These are phyloP conservation scores for Excoecaria agallocha DNA, from an alignment of 345 rosid species.

Conservation along the genomic window DNA sequence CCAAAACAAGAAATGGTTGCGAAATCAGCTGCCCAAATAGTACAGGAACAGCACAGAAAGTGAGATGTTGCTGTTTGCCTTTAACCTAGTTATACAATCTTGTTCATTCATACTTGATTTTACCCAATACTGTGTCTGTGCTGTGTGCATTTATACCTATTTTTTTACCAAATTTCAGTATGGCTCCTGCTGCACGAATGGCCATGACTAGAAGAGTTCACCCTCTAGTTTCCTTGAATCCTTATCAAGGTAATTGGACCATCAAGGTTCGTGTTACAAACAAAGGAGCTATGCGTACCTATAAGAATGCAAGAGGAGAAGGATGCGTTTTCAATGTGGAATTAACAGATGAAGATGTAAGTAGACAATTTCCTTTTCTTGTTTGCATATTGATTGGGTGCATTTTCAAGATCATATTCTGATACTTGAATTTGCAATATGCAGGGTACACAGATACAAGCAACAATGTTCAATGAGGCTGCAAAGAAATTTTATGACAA, in stretches of 20 bases:
- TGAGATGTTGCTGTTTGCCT: conserved; percentile 29
- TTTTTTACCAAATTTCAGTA: conserved; percentile 37
- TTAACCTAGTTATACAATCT: not conserved
- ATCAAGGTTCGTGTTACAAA: conserved; percentile 85
- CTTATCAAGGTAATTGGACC: conserved; percentile 95
- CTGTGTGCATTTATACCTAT: not conserved
- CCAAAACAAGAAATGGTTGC: conserved; percentile 64
- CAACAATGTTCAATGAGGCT: conserved; percentile 94
- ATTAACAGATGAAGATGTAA: conserved; percentile 90
- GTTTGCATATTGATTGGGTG: not conserved
- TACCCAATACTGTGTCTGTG: not conserved
- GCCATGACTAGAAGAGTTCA: conserved; percentile 91
- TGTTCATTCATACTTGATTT: not conserved
- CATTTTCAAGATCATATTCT: not conserved
- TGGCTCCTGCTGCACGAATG: conserved; percentile 80
- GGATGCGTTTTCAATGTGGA: conserved; percentile 97
- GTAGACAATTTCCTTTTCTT: conserved; percentile 8
- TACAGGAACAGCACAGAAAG: conserved; percentile 66
- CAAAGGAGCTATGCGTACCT: conserved; percentile 85
- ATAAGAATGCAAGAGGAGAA: conserved; percentile 83
- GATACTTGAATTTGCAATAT: conserved; percentile 1
- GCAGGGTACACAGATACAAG: conserved; percentile 93
- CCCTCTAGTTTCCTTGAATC: conserved; percentile 88
- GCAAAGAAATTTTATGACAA: conserved; percentile 72
- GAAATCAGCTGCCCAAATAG: conserved; percentile 84